These are phyloP conservation scores for Leccinum pellstonianum DNA, from an alignment of 768 basidiomycete genomes.

Conservation along the genomic window DNA sequence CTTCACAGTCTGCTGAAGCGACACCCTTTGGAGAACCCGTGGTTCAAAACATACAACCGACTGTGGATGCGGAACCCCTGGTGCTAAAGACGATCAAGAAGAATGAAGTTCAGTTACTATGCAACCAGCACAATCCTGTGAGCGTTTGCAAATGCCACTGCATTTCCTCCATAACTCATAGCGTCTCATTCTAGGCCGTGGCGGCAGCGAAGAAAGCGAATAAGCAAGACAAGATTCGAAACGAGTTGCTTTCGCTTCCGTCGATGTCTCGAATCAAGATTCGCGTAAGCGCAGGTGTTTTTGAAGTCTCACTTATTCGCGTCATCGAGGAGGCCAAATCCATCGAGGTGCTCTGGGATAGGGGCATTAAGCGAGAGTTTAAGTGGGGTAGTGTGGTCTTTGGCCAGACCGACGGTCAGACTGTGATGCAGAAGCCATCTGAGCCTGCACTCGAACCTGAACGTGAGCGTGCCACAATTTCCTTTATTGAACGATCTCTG, in stretches of 20 bases:
- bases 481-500: conserved; percentile 1
- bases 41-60: conserved; percentile 2
- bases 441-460: conserved; percentile 47
- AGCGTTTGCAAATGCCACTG: conserved; percentile 29
- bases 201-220: conserved; percentile 72
- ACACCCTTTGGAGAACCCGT: background rate
- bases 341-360: conserved; percentile 82
- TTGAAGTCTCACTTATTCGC: conserved; percentile 77
- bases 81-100: conserved; percentile 73
- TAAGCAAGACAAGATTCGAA: conserved; percentile 71
- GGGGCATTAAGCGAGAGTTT: conserved; percentile 69
- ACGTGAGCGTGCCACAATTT: conserved; percentile 38
- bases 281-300: conserved; percentile 78
- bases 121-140: conserved; percentile 90
- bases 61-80: conserved; percentile 15
- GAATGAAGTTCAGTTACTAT: conserved; percentile 71
- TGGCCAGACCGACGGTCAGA: conserved; percentile 65
- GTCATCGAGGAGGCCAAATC: conserved; percentile 67
- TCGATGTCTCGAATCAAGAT: conserved; percentile 79
- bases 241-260: conserved; percentile 68
- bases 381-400: conserved; percentile 82
- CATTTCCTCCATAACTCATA: background rate
- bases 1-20: background rate
- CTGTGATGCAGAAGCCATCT: conserved; percentile 68
- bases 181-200: conserved; percentile 49